Base-by-base conservation (phyloP, 345 rosid genomes). In the Murraya paniculata region DNA sequence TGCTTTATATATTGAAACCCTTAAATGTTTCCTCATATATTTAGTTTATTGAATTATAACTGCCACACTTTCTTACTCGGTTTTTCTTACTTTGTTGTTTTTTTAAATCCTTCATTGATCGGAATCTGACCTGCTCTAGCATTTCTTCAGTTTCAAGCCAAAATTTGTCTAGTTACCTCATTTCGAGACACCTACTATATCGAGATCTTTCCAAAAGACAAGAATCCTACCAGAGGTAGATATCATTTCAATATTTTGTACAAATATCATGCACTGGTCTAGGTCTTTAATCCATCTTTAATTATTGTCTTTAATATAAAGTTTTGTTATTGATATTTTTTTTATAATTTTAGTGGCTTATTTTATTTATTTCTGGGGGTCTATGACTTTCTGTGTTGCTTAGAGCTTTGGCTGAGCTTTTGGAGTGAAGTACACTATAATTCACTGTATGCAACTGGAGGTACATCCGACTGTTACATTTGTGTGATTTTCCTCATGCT, bases 371-470 rank as follows among this genome's bases (percentile, higher is more conserved):
- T 30, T 31, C 27, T 28, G 53, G 66, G 35, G 64, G 25, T 59
- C 27, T 80, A 24, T 48, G 30, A 67, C 68, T 16, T 50, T 13
- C 58, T 16, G 28, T 79, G 78, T 72, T 14, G 66, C 81, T 50
- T 79, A 95, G 98, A 90, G 73, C 80, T 91, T 50, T 95, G 98
- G 98, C 85, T 95, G 81, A 95, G 98, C 89, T 95, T 95, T 71
- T 95, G 98, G 98, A 89, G 98, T 64, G 98, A 95, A 88, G 98
- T 95, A 35, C 98, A 95, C 77, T 95, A 95, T 83, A 95, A 95
- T 81, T 95, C 98, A 1, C 69, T 95, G 33, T 95, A 95, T 78
- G 90, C 90, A 73, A 89, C 33, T 65, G 98, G 98, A 90, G 98
- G 98, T 92, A 78, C 85, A 75, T 27, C 55, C 24, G 30, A 6